Base-by-base conservation (phyloP, 2,329 filamentous ascomycete species). In the Diplodia scrobiculata region DNA sequence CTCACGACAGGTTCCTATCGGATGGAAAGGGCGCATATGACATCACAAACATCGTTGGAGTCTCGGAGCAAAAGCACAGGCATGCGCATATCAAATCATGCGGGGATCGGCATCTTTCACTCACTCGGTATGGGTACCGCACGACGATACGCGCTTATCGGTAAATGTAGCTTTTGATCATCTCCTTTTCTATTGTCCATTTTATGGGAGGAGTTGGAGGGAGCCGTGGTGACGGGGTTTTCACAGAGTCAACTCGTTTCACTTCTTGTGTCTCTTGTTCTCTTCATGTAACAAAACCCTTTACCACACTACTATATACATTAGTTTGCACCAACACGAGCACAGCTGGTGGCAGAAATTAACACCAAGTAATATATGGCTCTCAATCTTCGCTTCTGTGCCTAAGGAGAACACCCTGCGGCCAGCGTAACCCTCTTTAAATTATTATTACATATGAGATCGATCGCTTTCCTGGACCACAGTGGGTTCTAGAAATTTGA, bases 31-130 rank as follows among this genome's bases (percentile, higher is more conserved):
- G 58, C 27, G 34, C 45, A 50, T 27, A 50, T 50, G 45, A 47
- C 25, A 60, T 48, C 38, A 60, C 38, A 25, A 5, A 60, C 32
- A 45, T 45, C 17, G 41, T 58, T 29, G 58, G 58, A 50, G 45
- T 62, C 45, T 32, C 36, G 45, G 58, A 45, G 47, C 32, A 62
- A 62, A 48, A 62, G 45, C 58, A 50, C 45, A 6, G 27, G 11
- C n/a, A 19, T 32, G 14, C 45, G 58, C 29, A 62, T 50, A 50
- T 29, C 45, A 36, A 45, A 62, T 27, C 25, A 48, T 62, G 41
- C 58, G 29, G n/a, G 48, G 58, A 50, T 62, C 19, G 54, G 34
- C 54, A 32, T 34, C n/a, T 32, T 50, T 14, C 17, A 36, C 36
- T 14, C 9, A 36, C 17, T 19, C 13, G 52, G 52, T 34, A 41